Conservation (phyloP, 164 flowering plant genomes). For the Berberis vulgaris region DNA sequence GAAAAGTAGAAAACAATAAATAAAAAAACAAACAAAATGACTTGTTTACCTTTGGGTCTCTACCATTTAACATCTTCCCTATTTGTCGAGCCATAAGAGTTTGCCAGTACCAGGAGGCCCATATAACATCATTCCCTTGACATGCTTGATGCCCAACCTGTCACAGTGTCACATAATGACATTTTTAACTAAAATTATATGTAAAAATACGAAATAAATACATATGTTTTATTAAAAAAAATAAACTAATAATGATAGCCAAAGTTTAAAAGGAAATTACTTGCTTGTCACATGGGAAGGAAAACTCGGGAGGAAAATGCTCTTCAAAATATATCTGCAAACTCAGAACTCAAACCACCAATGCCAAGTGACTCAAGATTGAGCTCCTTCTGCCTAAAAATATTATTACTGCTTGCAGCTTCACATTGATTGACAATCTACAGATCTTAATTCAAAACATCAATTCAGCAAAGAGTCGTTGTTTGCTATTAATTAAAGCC, state of each 20-base stretch:
- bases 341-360: conserved; percentile 92
- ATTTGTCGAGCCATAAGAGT: conserved; percentile 98
- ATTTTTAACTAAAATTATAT: too few species aligned
- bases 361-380: conserved; percentile 85
- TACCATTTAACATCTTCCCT: conserved; percentile 90
- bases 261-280: conserved; percentile 25
- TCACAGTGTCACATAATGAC: too few species aligned
- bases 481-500: neutral
- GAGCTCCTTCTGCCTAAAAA: conserved; percentile 88
- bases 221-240: too few species aligned
- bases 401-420: conserved; percentile 71
- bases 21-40: neutral
- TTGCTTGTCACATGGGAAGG: conserved; percentile 86
- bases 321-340: conserved; percentile 94
- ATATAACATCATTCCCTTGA: conserved; percentile 94
- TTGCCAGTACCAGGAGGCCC: conserved; percentile 99
- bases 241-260: neutral
- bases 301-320: conserved; percentile 99
- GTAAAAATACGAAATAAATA: too few species aligned
- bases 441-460: conserved; percentile 7
- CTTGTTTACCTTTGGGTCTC: conserved; percentile 78
- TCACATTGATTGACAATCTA: conserved; percentile 96
- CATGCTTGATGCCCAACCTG: conserved; percentile 95
- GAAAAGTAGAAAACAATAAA: neutral
- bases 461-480: neutral